A percentile compares a stretch with the other conserved stretches of the same genome.
phyloP scores from a whole-genome alignment of 1,139 yeast species.

The Lodderomyces margitis region DNA sequence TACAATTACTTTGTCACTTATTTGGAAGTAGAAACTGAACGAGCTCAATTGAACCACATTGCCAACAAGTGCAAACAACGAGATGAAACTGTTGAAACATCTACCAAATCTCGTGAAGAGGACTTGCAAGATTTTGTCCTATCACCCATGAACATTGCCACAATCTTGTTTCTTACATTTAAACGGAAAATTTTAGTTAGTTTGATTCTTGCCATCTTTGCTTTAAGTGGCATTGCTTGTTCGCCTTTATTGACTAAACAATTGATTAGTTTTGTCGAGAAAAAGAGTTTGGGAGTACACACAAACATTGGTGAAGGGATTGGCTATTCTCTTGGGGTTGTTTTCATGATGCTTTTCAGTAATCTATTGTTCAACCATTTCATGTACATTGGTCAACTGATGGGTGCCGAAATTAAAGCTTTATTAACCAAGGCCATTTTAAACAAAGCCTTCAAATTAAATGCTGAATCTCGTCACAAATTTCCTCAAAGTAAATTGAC shows the following conservation, averaged over 20 bases:
- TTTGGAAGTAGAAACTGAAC: conserved; percentile 35
- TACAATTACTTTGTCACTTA: conserved; percentile 30
- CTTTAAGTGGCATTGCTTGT: conserved; percentile 19
- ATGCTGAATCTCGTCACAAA: conserved; percentile 27
- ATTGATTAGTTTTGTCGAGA: conserved; percentile 30
- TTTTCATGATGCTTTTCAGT: conserved; percentile 24
- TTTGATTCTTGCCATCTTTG: conserved; percentile 19
- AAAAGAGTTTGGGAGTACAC: conserved; percentile 22
- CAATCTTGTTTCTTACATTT: conserved; percentile 29
- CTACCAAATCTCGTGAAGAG: conserved; percentile 20
- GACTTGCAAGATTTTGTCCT: conserved; percentile 28
- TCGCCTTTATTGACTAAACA: conserved; percentile 31
- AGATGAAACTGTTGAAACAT: conserved; percentile 23
- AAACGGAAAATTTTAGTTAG: conserved; percentile 25
- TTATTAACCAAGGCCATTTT: conserved; percentile 34
- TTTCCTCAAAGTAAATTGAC: conserved; percentile 35
- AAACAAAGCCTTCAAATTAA: conserved; percentile 31
- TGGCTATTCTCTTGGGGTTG: conserved; percentile 38
- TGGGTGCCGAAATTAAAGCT: conserved; percentile 36
- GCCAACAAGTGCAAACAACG: conserved; percentile 24
- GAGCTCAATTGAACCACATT: conserved; percentile 22
- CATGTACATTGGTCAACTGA: conserved; percentile 57
- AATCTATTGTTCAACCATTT: conserved; percentile 62
- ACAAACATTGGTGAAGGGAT: conserved; percentile 29
- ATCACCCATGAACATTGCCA: conserved; percentile 15